Percentiles rank a stretch among this genome's conserved stretches.
phyloP scores from a whole-genome alignment of 257 asterid genomes.

The Solanum medicagineum region DNA sequence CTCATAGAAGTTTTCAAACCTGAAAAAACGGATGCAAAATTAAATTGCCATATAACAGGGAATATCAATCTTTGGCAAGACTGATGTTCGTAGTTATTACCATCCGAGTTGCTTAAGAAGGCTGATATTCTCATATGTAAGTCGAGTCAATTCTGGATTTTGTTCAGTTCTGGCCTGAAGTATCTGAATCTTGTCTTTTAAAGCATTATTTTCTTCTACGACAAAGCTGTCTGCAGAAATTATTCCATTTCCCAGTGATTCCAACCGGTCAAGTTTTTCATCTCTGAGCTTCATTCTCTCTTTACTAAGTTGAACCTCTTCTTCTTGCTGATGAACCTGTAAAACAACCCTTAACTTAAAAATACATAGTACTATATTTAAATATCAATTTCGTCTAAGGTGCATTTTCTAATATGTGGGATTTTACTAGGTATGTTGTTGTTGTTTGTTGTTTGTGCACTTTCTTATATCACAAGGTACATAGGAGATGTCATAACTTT shows the following conservation, averaged over 20 bases:
- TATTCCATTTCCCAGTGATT: constrained; percentile 33
- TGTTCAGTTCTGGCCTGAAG: constrained; percentile 30
- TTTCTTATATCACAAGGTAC: background rate
- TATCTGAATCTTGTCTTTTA: constrained; percentile 40
- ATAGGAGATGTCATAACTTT: background rate
- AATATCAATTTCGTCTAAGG: background rate
- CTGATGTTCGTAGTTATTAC: constrained; percentile 17
- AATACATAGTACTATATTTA: background rate
- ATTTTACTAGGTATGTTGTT: no score
- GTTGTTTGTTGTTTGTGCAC: no score
- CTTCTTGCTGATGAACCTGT: constrained; percentile 44
- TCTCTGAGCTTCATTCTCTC: constrained; percentile 46
- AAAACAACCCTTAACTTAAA: background rate
- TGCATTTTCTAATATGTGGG: background rate
- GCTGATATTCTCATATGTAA: constrained; percentile 36
- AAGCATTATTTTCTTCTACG: constrained; percentile 35
- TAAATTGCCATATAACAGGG: background rate
- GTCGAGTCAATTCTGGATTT: constrained; percentile 30
- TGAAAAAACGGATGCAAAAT: constrained; percentile 8
- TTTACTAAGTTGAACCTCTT: constrained; percentile 39
- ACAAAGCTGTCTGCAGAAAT: constrained; percentile 33
- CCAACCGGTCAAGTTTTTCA: constrained; percentile 43
- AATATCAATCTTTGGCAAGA: background rate
- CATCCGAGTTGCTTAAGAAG: constrained; percentile 31
- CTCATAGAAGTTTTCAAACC: constrained; percentile 39